phyloP scores from a whole-genome alignment of 768 basidiomycete genomes.

The Boletus reticuloceps region DNA sequence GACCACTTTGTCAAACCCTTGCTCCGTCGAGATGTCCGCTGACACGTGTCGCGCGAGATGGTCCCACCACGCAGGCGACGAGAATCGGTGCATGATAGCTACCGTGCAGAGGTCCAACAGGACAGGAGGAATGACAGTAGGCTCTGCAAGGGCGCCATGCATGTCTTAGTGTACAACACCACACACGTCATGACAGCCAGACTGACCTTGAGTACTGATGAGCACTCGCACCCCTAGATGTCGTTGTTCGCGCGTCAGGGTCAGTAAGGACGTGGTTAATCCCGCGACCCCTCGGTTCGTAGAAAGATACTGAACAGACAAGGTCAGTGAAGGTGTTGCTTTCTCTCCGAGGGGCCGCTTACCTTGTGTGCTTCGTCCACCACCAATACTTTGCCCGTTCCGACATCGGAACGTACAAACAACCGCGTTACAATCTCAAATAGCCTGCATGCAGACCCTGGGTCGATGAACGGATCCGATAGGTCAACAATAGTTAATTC shows the following conservation, averaged over 20 bases:
- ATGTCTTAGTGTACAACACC: not conserved
- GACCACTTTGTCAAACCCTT: slow-evolving; percentile 62
- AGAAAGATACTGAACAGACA: slow-evolving; percentile 49
- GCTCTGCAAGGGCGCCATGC: slow-evolving; percentile 40
- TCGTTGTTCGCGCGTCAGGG: slow-evolving; percentile 61
- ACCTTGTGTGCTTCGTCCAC: slow-evolving; percentile 77
- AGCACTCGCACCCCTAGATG: slow-evolving; percentile 70
- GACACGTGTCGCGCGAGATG: slow-evolving; percentile 62
- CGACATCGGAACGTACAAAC: slow-evolving; percentile 55
- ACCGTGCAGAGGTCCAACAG: slow-evolving; percentile 63
- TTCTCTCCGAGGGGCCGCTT: not conserved
- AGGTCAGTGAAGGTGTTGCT: not conserved
- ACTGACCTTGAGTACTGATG: slow-evolving; percentile 67
- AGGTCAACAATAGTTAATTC: slow-evolving; percentile 64
- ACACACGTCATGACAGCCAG: not conserved
- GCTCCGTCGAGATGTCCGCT: slow-evolving; percentile 49
- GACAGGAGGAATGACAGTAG: slow-evolving; percentile 62
- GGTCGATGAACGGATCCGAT: slow-evolving; percentile 68
- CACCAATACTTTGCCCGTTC: slow-evolving; percentile 60
- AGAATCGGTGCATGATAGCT: slow-evolving; percentile 63
- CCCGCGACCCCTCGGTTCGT: slow-evolving; percentile 42
- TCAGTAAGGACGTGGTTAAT: slow-evolving; percentile 53
- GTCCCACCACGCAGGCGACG: slow-evolving; percentile 69
- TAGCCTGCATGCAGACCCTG: slow-evolving; percentile 57
- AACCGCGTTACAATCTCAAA: slow-evolving; percentile 64